Base-by-base conservation (phyloP, 140 eudicot genomes). In the Erigeron philadelphicus region DNA sequence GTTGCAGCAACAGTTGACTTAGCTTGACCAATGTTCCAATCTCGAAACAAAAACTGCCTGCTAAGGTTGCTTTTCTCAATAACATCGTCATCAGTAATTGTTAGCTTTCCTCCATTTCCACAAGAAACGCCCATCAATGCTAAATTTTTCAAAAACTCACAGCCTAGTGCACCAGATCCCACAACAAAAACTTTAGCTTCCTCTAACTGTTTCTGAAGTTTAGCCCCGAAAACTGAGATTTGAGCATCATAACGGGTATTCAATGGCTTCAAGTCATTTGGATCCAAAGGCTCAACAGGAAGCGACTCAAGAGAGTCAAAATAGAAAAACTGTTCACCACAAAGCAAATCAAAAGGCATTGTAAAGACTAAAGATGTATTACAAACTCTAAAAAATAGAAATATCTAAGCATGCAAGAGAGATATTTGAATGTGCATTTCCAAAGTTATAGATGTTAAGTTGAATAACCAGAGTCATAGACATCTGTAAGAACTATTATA, bases 1-100 rank as follows among this genome's bases (percentile, higher is more conserved):
- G 90, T 71, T 16, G 94, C 90, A 84, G 96, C 96, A 78, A 88
- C 96, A 2, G 96, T 88, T 63, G 96, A 88, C 68, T 88, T 88
- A 31, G 96, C 93, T 79, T 86, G 96, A 64, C 96, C 94, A 64
- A 88, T 88, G 72, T 88, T 88, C 96, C 94, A 88, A 62, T 88
- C 94, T 1, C 94, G 88, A 75, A 88, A 88, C 38, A 88, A 88
- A 65, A 88, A 88, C 78, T 88, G 96, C 48, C 96, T 61, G 76
- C 94, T 88, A 67, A 88, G 96, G 72, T 88, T 88, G 81, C 96
- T 88, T 73, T 88, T 88, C 64, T 88, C 96, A 59, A 88, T 88
- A 61, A 88, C 96, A 66, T 88, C 96, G 52, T 88, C 96, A 66
- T 88, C 96, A 6, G 94, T 88, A 48, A 88, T 78, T 31, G 94